Evolutionary conservation across 2,329 filamentous ascomycete genomes (phyloP), one percentile per base, ranked within the genome.

Genomic region (Ophiosphaerella korrae): DNA sequence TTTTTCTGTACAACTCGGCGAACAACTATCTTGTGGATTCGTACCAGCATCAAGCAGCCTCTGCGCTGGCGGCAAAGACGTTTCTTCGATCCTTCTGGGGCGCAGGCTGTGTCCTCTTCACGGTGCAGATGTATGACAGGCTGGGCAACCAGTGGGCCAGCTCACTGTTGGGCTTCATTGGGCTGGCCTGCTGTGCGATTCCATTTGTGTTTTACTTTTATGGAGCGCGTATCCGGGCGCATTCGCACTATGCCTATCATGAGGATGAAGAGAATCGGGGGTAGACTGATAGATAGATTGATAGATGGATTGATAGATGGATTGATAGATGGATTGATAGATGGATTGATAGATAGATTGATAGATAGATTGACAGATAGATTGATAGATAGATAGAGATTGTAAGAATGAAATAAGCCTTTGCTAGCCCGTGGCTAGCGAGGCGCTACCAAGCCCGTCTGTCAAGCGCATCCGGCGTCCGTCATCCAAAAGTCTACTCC

Each of bases 201-300:
- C 91, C 91, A 0, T 96, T 87, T 70, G 72, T 90, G 23, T 96
- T 96, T 75, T 96, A 88, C 79, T 84, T 79, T 65, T 90, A 84
- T 62, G 91, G 91, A 3, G 89, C 85, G 13, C 71, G 72, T 5
- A 95, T 96, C 59, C 80, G 91, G 5, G 78, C 77, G 48, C 78
- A 80, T 51, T 89, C 86, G 64, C 88, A 84, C 72, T 95, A 85
- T 67, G 91, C 91, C 0, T 95, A 90, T 59, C 72, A 73, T 18
- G 79, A 79, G 12, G 81, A 84, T 39, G 80, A 83, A 46, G 81
- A 84, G 66, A 68, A 64, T 36, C 54, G 60, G 36, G 36, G 39
- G 63, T 47, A 3, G 57, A 66, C 58, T 67, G 67, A 48, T 50
- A 21, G 18, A 21, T 47, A 3, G 57, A 66, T 58, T 68, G 67